Evolutionary conservation across 495 filamentous ascomycete species (phyloP), one percentile per base, ranked within the genome.

Genomic region (Penicillium canariense): DNA sequence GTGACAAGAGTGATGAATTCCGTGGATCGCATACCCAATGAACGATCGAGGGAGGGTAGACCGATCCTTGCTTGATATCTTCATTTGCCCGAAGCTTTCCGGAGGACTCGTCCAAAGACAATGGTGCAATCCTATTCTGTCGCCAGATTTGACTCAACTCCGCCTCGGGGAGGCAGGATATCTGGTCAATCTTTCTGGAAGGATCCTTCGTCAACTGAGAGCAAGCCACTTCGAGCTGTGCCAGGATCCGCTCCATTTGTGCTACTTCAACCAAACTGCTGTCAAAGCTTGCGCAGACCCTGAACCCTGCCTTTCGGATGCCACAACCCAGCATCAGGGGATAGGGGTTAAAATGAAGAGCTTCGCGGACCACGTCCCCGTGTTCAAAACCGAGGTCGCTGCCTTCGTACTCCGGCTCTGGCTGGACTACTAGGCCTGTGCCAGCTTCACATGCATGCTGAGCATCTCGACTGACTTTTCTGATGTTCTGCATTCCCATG

Each of bases 401-500:
- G 58, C 73, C 66, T n/a, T 65, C 71, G 11, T 70, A 72, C 15
- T 78, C 72, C 3, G 77, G 77, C 9, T 72, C 68, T 0, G 69
- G 71, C 49, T 74, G 71, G 20, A 87, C 77, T 10, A 81, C 78
- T 9, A 86, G 66, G 8, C 84, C 69, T 46, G 77, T 86, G n/a
- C 78, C 74, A 42, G 86, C 77, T 50, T 87, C 84, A 50, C 85
- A 87, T 12, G 86, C 86, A 55, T 81, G 72, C 30, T 80, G 73
- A 4, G 86, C 81, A 56, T 88, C 85, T 0, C 70, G 59, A 59
- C 80, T 83, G 31, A 88, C 72, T 18, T 76, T 74, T 51, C 81
- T 74, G 54, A 91, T 91, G 48, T 87, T 78, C 65, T 88, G 84
- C 65, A 91, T 73, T 6, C 87, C 87, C 61, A 81, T 76, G 43